Evolutionary conservation across 2,329 filamentous ascomycete species (phyloP).

Genomic region (Penicillium polonicum): DNA sequence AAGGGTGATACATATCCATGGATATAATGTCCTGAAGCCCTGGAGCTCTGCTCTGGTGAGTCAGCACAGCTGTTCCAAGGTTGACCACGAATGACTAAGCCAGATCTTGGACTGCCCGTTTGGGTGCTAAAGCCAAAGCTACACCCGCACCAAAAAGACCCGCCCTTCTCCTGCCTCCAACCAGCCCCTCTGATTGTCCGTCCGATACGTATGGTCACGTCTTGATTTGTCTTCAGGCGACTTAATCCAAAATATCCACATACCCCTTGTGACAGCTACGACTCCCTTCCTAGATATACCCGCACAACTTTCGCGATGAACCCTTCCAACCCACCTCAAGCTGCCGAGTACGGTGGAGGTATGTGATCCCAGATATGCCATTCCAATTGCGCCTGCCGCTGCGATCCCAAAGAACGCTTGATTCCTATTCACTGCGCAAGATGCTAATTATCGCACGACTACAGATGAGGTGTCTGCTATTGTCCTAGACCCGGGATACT

Average conservation of each 20-base stretch:
- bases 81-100: neutral
- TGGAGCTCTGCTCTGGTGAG: neutral
- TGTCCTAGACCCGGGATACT: constrained; percentile 92
- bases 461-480: constrained; percentile 95
- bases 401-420: neutral
- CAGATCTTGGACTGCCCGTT: neutral
- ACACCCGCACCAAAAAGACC: constrained; percentile 25
- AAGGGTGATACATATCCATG: neutral
- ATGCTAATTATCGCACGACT: constrained; percentile 1
- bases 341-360: constrained; percentile 52
- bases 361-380: constrained; percentile 24
- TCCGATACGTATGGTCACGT: constrained; percentile 10
- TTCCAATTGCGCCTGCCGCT: constrained; percentile 1
- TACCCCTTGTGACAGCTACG: neutral
- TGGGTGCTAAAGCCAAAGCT: constrained; percentile 17
- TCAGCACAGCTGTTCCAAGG: neutral
- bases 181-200: constrained; percentile 11
- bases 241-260: neutral
- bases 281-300: neutral
- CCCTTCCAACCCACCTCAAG: constrained; percentile 45
- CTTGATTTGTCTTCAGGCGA: constrained; percentile 10
- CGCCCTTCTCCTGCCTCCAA: constrained; percentile 16
- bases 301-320: constrained; percentile 36
- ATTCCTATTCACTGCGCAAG: neutral
- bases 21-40: neutral